Base-by-base conservation (phyloP, 2,329 filamentous ascomycete genomes). In the Ceratocystis cacaofunesta region DNA sequence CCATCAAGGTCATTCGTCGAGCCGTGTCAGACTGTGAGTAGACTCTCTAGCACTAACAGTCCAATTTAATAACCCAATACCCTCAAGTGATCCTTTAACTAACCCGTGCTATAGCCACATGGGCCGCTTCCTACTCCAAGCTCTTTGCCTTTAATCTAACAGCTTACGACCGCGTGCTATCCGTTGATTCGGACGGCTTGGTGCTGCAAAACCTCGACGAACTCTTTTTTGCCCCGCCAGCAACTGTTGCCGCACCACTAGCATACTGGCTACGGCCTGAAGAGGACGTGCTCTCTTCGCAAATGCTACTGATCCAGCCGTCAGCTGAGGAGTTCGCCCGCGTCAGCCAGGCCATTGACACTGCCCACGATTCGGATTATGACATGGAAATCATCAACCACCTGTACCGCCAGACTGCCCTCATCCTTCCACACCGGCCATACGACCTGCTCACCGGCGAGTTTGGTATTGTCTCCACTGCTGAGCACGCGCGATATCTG, bases 361-460 rank as follows among this genome's bases (percentile, higher is more conserved):
- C 65, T 15, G 66, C 68, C 22, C 61, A 67, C 5, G 28, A 52
- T 4, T 65, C 68, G 61, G 71, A 80, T 43, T 86, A 82, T 70
- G 85, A 88, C 70, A 87, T 87, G 84, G 84, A 87, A 71, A 76
- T 88, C 2, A 74, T 88, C 63, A 87, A 89, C 70, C 74, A 80
- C 12, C 79, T 85, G 25, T 88, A 85, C 70, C 77, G 75, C 2
- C 76, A 82, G 65, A 80, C 73, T 48, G 83, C 83, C 3, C 72
- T 86, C 71, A 78, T 87, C 32, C 75, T 88, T 1, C 85, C 85
- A 0, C 85, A 88, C 69, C 79, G 84, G 2, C 79, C 79, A 1
- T 87, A 86, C 70, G 80, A 81, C 19, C 74, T 88, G 36, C 71
- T 87, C 5, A 82, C 81, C 2, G 80, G 81, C 41, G 85, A 87